Percentiles rank a stretch among this genome's conserved stretches.
Evolutionary conservation across 257 asterid species (phyloP).

Genomic region (Jaltomata sinuosa): DNA sequence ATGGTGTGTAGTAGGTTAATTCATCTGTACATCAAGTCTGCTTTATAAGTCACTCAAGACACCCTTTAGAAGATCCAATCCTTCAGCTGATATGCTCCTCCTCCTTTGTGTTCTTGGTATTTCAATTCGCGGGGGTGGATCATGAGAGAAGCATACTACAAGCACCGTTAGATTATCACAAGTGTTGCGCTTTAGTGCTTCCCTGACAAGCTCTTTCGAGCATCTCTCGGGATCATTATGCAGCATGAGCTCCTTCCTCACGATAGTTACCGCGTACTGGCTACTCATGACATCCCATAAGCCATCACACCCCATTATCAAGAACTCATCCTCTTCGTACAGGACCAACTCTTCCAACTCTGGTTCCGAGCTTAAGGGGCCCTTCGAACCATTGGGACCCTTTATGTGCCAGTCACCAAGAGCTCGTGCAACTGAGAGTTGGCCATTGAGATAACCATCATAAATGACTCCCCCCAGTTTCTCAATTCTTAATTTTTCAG

Average conservation of each 20-base stretch:
- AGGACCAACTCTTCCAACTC: constrained; percentile 54
- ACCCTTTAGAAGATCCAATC: constrained; percentile 35
- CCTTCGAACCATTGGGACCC: constrained; percentile 58
- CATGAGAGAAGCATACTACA: constrained; percentile 30
- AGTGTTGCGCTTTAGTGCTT: constrained; percentile 31
- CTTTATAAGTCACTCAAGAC: constrained; percentile 21
- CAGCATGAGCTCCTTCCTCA: constrained; percentile 61
- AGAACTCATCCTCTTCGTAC: constrained; percentile 68
- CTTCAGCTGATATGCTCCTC: constrained; percentile 39
- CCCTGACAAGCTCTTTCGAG: constrained; percentile 47
- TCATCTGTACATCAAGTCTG: background rate
- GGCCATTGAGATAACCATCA: constrained; percentile 88
- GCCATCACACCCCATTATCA: constrained; percentile 80
- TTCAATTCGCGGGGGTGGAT: constrained; percentile 32
- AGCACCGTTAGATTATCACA: constrained; percentile 32
- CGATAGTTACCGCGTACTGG: constrained; percentile 72
- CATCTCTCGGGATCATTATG: constrained; percentile 71
- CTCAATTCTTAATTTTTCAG: constrained; percentile 63
- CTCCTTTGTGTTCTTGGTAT: constrained; percentile 18
- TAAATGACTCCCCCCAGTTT: constrained; percentile 63
- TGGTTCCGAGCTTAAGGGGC: constrained; percentile 71
- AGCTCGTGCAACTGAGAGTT: constrained; percentile 77
- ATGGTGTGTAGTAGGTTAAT: background rate
- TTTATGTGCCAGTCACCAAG: constrained; percentile 89
- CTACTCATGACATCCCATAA: constrained; percentile 93